Evolutionary conservation across 2,329 filamentous ascomycete species (phyloP).

Genomic region (Pestalotiopsis sp.): DNA sequence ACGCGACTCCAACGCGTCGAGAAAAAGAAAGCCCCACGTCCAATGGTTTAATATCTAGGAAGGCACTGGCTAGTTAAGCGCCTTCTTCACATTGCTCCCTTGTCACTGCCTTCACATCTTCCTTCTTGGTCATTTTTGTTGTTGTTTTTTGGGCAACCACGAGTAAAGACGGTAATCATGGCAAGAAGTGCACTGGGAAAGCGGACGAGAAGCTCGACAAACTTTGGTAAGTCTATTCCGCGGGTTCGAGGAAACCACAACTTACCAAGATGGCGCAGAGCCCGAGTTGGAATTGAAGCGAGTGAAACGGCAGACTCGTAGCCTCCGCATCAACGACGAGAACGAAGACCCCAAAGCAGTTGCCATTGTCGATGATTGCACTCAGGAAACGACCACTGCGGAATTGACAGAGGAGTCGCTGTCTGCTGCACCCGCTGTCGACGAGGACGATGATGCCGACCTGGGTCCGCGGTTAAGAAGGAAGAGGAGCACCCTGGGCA

Average conservation of each 20-base stretch:
- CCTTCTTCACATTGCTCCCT: background rate
- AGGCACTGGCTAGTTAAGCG: background rate
- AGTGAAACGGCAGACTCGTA: constrained; percentile 43
- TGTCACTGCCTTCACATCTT: background rate
- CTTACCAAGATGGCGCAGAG: constrained; percentile 23
- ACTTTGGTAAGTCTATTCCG: constrained; percentile 32
- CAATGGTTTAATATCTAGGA: background rate
- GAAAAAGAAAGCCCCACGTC: background rate
- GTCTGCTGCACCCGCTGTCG: constrained; percentile 1
- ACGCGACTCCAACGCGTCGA: background rate
- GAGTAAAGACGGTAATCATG: constrained; percentile 3
- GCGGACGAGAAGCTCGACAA: constrained; percentile 39
- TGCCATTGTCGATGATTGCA: constrained; percentile 35
- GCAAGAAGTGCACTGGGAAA: constrained; percentile 35
- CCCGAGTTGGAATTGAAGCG: constrained; percentile 44
- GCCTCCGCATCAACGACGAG: constrained; percentile 60
- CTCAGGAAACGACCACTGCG: constrained; percentile 43
- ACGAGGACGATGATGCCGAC: background rate
- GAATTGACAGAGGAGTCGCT: constrained; percentile 35
- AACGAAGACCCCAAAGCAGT: constrained; percentile 60
- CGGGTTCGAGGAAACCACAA: constrained; percentile 12
- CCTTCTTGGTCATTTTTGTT: background rate
- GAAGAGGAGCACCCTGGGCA: background rate
- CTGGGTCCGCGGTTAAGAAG: background rate
- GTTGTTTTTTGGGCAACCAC: background rate